A percentile compares a stretch with the other conserved stretches of the same genome.
Conservation (phyloP, 768 basidiomycete genomes). For the Austroboletus festivus region DNA sequence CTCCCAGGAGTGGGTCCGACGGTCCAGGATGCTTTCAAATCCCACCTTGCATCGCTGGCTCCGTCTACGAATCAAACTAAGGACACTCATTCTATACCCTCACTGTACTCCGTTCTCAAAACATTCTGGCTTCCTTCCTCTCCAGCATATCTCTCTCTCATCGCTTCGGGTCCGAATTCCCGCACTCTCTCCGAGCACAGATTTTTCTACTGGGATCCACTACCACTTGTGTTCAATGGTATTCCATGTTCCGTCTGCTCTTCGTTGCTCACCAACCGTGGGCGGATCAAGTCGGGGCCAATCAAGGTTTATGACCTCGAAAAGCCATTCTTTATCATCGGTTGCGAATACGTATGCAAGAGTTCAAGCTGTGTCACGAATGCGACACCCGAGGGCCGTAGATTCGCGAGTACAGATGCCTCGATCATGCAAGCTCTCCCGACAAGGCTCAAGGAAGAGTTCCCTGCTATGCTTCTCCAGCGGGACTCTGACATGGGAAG, state of each 20-base stretch:
- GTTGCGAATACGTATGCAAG: conserved; percentile 75
- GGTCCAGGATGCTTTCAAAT: conserved; percentile 76
- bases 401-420: conserved; percentile 68
- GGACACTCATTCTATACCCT: conserved; percentile 55
- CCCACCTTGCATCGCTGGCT: conserved; percentile 65
- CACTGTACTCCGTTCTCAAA: conserved; percentile 72
- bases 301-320: conserved; percentile 78
- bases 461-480: conserved; percentile 62
- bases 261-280: conserved; percentile 58
- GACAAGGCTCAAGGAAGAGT: conserved; percentile 64
- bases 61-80: conserved; percentile 44
- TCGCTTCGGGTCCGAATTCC: conserved; percentile 63
- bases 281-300: conserved; percentile 71
- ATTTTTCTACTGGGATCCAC: conserved; percentile 87
- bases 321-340: conserved; percentile 79
- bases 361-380: conserved; percentile 45
- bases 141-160: conserved; percentile 72
- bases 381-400: conserved; percentile 51
- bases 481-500: conserved; percentile 56
- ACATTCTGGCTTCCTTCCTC: conserved; percentile 84
- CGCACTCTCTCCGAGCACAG: conserved; percentile 71
- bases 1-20: conserved; percentile 56
- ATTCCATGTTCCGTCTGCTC: conserved; percentile 70
- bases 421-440: conserved; percentile 72
- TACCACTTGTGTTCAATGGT: conserved; percentile 78